phyloP scores from a whole-genome alignment of 164 flowering plant genomes.

The Amborella trichopoda region DNA sequence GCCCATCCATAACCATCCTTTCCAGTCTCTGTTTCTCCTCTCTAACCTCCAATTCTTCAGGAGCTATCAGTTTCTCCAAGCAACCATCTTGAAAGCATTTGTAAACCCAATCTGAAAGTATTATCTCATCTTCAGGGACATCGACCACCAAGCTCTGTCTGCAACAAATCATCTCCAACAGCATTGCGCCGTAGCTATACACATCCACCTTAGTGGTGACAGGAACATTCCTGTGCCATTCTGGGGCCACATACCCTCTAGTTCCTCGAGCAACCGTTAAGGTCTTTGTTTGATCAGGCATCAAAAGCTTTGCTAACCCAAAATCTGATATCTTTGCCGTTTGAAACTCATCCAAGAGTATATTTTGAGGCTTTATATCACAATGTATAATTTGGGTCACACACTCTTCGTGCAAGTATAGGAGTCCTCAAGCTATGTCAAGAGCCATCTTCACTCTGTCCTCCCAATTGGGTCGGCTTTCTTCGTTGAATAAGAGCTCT shows the following conservation, averaged over 20 bases:
- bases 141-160: conserved; percentile 4
- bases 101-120: conserved; percentile 14
- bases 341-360: background rate
- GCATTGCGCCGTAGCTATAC: conserved; percentile 8
- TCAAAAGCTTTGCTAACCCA: conserved; percentile 1
- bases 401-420: conserved; percentile 6
- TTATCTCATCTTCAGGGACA: conserved; percentile 3
- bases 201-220: conserved; percentile 4
- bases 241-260: conserved; percentile 6
- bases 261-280: background rate
- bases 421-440: conserved; percentile 5
- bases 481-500: conserved; percentile 12
- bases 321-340: conserved; percentile 6
- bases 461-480: conserved; percentile 6
- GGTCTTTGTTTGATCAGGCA: background rate
- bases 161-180: conserved; percentile 16
- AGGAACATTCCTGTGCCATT: background rate
- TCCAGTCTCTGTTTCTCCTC: conserved; percentile 1
- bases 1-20: conserved; percentile 3
- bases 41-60: conserved; percentile 4
- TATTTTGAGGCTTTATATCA: conserved; percentile 8
- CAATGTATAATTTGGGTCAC: conserved; percentile 2
- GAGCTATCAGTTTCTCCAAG: conserved; percentile 1
- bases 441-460: conserved; percentile 12
- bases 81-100: conserved; percentile 9